phyloP scores from a whole-genome alignment of 2,329 filamentous ascomycete species.

The Ophiostoma sp. region DNA sequence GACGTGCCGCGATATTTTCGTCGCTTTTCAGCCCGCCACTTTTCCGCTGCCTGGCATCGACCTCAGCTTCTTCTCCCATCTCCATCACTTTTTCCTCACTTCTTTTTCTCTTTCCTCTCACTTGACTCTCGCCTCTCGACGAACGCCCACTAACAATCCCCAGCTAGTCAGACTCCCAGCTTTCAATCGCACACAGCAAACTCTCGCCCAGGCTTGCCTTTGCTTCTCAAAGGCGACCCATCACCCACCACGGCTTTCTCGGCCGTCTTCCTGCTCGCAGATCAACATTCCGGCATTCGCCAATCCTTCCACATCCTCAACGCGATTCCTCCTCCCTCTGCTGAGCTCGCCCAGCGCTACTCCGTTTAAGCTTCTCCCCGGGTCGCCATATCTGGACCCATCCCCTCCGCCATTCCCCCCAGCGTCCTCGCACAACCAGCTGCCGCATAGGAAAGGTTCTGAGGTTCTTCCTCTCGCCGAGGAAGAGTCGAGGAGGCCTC shows the following conservation, averaged over 20 bases:
- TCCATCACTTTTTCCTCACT: background rate
- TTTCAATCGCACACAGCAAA: background rate
- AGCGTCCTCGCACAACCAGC: constrained; percentile 71
- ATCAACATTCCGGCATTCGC: constrained; percentile 69
- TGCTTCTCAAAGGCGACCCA: constrained; percentile 65
- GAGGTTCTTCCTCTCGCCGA: constrained; percentile 98
- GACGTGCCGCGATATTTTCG: constrained; percentile 2
- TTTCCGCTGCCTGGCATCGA: background rate
- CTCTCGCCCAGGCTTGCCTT: constrained; percentile 49
- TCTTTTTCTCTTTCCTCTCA: background rate
- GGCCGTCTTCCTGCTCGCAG: constrained; percentile 63
- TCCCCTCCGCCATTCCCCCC: constrained; percentile 50
- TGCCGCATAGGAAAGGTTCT: constrained; percentile 99
- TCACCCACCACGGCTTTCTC: constrained; percentile 59
- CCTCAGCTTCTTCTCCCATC: background rate
- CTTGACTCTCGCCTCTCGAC: background rate
- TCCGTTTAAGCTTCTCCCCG: constrained; percentile 46
- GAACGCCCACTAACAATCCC: background rate
- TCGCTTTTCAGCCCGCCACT: background rate
- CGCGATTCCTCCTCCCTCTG: constrained; percentile 60
- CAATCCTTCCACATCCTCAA: constrained; percentile 68
- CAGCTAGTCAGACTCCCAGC: background rate
- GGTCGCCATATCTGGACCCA: constrained; percentile 53
- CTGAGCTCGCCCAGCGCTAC: constrained; percentile 47
- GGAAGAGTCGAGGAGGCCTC: constrained; percentile 99